Evolutionary conservation across 192 early-diverging fungal genomes (phyloP).

Genomic region (Rhizophagus prolifer): DNA sequence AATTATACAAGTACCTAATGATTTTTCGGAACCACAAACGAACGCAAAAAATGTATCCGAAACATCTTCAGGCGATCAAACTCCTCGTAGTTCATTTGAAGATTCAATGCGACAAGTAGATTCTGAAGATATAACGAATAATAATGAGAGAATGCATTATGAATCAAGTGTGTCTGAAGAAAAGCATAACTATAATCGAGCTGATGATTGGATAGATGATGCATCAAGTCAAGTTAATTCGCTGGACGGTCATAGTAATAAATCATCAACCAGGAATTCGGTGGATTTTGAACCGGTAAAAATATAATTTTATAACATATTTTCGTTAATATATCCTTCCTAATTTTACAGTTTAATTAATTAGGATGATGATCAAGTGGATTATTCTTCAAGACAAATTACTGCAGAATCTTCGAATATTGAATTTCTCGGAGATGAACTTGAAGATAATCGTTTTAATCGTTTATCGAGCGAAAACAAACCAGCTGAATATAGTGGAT

Average conservation of each 20-base stretch:
- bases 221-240: background rate
- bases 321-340: background rate
- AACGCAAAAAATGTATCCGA: background rate
- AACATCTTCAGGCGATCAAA: constrained; percentile 9
- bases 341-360: background rate
- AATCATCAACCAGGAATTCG: background rate
- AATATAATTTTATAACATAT: background rate
- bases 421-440: background rate
- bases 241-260: background rate
- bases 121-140: background rate
- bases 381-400: background rate
- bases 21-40: background rate
- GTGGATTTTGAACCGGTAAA: background rate
- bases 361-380: background rate
- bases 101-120: background rate
- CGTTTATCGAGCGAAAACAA: background rate
- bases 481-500: background rate
- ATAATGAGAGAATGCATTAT: background rate
- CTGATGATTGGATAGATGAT: background rate
- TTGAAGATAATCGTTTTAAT: background rate
- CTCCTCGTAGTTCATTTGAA: background rate
- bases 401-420: background rate
- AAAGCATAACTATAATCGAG: background rate
- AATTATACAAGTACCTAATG: background rate
- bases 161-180: background rate